Evolutionary conservation across 2,329 filamentous ascomycete species (phyloP), one percentile per base, ranked within the genome.

Genomic region (Chaetomiaceae sp.): DNA sequence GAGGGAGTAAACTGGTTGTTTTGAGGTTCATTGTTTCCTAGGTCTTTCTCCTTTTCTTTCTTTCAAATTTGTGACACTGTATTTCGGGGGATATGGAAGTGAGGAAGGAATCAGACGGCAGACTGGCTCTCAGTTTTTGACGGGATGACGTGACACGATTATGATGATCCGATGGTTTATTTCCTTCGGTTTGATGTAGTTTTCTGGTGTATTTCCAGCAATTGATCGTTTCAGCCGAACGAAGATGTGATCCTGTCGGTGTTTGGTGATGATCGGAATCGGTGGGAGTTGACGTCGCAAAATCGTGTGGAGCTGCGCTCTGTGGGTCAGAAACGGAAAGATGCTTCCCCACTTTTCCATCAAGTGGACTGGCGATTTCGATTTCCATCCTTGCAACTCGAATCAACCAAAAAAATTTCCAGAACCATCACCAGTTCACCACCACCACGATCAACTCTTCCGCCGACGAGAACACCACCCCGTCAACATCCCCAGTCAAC

Each of bases 381-480:
- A n/a, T n/a, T n/a, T n/a, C n/a, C n/a, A n/a, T n/a, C n/a, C n/a
- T n/a, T 23, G 39, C n/a, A 31, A 44, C 20, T 27, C 43, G 45
- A 2, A 38, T 50, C 31, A 34, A 34, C 52, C 34, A 54, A 54
- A 54, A 54, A 54, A 54, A 42, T 50, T 54, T 47, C 53, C 47
- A 54, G 40, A 31, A 31, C 9, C 47, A 44, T 31, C 8, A 43
- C 29, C 49, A 46, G n/a, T n/a, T 11, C 31, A 47, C n/a, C 25
- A 36, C 47, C 31, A 51, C 20, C 43, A 14, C 25, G 11, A 42
- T 19, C 22, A 11, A 14, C 33, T 8, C 33, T 5, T 4, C 23
- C 9, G 22, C 42, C 29, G 20, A 36, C 20, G 37, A 27, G 11
- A 42, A 29, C 15, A 49, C 36, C 31, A 25, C 29, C 22, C 38